These are phyloP conservation scores for Scedosporium boydii DNA, from an alignment of 2,329 filamentous ascomycete species.

Conservation along the genomic window DNA sequence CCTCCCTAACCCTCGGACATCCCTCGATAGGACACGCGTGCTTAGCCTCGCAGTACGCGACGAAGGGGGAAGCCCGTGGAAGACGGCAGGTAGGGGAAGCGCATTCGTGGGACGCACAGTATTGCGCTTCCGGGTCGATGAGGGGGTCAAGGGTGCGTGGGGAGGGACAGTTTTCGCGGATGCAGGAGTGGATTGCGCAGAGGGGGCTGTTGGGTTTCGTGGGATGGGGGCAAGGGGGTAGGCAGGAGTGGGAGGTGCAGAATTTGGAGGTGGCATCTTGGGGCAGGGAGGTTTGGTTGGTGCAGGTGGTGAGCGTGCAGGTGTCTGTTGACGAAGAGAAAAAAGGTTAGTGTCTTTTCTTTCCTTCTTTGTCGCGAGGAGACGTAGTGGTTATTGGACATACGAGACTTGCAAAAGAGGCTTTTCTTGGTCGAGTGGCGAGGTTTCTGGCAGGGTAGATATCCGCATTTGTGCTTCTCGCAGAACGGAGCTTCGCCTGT, in stretches of 20 bases:
- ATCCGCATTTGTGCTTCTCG: slow-evolving; percentile 9
- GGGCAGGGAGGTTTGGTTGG: slow-evolving; percentile 8
- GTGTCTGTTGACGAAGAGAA: slow-evolving; percentile 4
- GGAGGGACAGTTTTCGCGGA: slow-evolving; percentile 4
- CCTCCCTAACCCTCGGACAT: slow-evolving; percentile 2
- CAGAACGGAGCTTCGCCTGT: slow-evolving; percentile 4
- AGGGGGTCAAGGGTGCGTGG: slow-evolving; percentile 10
- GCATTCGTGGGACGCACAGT: slow-evolving; percentile 11
- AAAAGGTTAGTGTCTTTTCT: background rate
- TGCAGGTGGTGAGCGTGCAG: slow-evolving; percentile 5
- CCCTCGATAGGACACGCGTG: slow-evolving; percentile 8
- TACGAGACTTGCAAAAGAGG: slow-evolving; percentile 9
- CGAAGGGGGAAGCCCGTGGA: background rate
- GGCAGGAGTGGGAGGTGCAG: slow-evolving; percentile 10
- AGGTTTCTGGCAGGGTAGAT: slow-evolving; percentile 6
- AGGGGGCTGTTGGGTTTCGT: slow-evolving; percentile 3
- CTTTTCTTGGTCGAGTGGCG: slow-evolving; percentile 5
- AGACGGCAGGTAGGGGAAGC: background rate
- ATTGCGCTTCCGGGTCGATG: background rate
- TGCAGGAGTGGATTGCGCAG: slow-evolving; percentile 11
- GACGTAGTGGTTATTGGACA: background rate
- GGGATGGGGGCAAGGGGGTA: slow-evolving; percentile 5
- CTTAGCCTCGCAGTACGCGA: slow-evolving; percentile 7
- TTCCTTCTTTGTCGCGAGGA: background rate
- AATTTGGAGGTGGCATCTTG: slow-evolving; percentile 4